These are phyloP conservation scores for Rhizopus arrhizus DNA, from an alignment of 371 early-diverging fungal species.

Conservation along the genomic window DNA sequence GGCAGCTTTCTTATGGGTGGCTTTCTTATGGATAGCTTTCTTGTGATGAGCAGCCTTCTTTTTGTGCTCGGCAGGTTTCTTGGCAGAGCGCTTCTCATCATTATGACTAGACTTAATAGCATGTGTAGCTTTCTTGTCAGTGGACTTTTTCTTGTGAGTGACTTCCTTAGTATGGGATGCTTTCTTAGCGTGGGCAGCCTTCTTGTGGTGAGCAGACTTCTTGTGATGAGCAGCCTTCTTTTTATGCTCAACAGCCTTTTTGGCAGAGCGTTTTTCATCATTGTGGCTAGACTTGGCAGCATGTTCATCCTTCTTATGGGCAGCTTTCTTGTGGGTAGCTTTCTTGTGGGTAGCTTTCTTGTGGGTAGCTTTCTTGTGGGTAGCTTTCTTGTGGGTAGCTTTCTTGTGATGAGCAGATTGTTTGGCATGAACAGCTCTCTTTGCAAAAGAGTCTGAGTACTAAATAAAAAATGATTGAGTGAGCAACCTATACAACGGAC, in stretches of 20 bases:
- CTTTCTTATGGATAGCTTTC: background rate
- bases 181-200: background rate
- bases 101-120: background rate
- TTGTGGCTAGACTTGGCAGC: background rate
- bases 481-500: background rate
- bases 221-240: constrained; percentile 8
- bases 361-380: background rate
- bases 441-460: background rate
- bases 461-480: background rate
- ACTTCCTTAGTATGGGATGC: background rate
- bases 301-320: too few species aligned
- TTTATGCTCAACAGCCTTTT: background rate
- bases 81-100: background rate
- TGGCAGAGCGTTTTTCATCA: background rate
- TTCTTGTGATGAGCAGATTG: constrained; percentile 3
- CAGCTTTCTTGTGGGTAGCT: background rate
- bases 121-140: background rate
- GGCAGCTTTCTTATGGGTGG: constrained; percentile 14
- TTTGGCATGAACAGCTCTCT: background rate
- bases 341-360: background rate
- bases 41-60: background rate
- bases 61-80: background rate
- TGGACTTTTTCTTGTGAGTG: background rate
- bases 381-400: background rate
- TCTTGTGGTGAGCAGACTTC: background rate